A percentile compares a stretch with the other conserved stretches of the same genome.
phyloP scores from a whole-genome alignment of 352 stramenopile genomes.

The Phytophthora meadii region DNA sequence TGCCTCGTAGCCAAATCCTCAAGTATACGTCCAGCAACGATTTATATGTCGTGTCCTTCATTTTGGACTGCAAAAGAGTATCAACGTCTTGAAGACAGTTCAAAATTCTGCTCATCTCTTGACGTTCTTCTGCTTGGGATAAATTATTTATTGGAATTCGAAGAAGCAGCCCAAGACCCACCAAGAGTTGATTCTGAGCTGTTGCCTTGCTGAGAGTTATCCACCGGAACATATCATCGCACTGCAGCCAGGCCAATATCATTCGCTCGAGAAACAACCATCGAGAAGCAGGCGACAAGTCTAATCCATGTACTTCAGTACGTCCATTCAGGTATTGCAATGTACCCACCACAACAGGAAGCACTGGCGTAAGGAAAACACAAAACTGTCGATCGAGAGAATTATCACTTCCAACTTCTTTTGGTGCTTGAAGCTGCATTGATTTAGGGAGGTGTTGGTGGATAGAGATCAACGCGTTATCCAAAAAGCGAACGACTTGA shows the following conservation, averaged over 20 bases:
- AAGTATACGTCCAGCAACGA: conserved; percentile 31
- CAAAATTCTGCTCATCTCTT: conserved; percentile 18
- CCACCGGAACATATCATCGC: conserved; percentile 78
- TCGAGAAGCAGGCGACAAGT: conserved; percentile 14
- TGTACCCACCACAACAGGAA: conserved; percentile 36
- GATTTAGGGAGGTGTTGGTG: conserved; percentile 25
- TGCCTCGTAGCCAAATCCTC: conserved; percentile 27
- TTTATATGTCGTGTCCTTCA: conserved; percentile 17
- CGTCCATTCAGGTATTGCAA: conserved; percentile 10
- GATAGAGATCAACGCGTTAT: conserved; percentile 28
- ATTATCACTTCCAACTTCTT: conserved; percentile 1
- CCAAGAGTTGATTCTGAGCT: conserved; percentile 44
- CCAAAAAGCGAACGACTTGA: conserved; percentile 24
- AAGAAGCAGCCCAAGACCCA: conserved; percentile 40
- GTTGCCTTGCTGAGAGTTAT: conserved; percentile 57
- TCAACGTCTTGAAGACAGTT: conserved; percentile 10
- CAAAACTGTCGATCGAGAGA: conserved; percentile 64
- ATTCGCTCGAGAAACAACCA: conserved; percentile 52
- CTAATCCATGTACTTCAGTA: background rate
- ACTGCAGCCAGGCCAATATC: conserved; percentile 54
- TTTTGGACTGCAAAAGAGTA: background rate
- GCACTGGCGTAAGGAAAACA: conserved; percentile 49
- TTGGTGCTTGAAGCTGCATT: conserved; percentile 7
- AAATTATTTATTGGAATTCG: conserved; percentile 5
- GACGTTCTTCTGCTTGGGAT: background rate